phyloP scores from a whole-genome alignment of 2,329 filamentous ascomycete species.

The Fusarium sp. region DNA sequence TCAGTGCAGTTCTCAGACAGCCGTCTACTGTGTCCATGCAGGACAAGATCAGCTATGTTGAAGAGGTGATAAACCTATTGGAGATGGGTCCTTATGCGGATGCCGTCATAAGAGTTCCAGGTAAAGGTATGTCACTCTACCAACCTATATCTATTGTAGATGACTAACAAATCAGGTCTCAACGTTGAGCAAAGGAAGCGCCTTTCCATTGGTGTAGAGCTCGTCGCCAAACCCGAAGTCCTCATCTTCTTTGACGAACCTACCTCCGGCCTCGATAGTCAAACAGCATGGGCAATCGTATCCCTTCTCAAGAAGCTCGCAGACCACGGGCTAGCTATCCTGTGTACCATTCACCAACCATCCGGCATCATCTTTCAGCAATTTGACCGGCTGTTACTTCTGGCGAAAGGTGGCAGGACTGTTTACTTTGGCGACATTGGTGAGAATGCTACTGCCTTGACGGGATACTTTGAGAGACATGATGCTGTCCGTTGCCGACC shows the following conservation, averaged over 20 bases:
- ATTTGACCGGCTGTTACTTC: conserved; percentile 65
- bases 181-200: conserved; percentile 68
- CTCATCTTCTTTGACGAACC: conserved; percentile 68
- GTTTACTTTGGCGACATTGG: conserved; percentile 65
- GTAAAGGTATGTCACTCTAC: conserved; percentile 48
- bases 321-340: conserved; percentile 55
- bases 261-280: conserved; percentile 65
- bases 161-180: conserved; percentile 44
- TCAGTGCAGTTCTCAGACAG: conserved; percentile 82
- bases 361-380: conserved; percentile 41
- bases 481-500: conserved; percentile 69
- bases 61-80: conserved; percentile 73
- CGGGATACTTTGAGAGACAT: conserved; percentile 77
- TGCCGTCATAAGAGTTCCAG: conserved; percentile 66
- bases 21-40: conserved; percentile 69
- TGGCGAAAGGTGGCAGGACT: conserved; percentile 20
- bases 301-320: conserved; percentile 67
- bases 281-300: conserved; percentile 67
- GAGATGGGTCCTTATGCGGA: conserved; percentile 70
- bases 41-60: conserved; percentile 85
- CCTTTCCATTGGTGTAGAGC: conserved; percentile 65
- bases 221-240: conserved; percentile 61
- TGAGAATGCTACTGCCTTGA: conserved; percentile 71
- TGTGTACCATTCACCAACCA: conserved; percentile 36
- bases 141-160: accelerated